Conservation (phyloP, 495 filamentous ascomycete species). For the Lepidopterella palustris region DNA sequence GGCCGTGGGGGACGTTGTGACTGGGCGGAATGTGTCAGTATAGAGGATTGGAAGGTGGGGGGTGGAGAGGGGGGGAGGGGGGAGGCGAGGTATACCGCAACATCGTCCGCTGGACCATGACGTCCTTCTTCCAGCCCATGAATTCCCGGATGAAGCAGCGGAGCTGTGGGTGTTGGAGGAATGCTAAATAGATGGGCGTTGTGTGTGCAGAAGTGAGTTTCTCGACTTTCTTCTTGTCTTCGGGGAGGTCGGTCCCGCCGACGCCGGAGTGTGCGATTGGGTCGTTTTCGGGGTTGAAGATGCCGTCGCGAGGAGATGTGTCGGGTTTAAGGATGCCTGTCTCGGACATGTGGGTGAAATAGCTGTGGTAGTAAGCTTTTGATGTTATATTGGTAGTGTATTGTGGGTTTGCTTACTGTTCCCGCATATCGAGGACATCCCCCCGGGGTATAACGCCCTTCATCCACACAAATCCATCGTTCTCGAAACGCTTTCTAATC, state of each 20-base stretch:
- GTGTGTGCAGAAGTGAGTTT: conserved; percentile 19
- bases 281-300: conserved; percentile 21
- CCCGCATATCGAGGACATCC: conserved; percentile 24
- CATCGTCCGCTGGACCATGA: conserved; percentile 24
- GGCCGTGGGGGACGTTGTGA: conserved; percentile 29
- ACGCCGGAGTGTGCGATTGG: conserved; percentile 25
- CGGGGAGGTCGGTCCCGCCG: conserved; percentile 21
- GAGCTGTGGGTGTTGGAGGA: conserved; percentile 22
- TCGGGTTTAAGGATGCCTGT: conserved; percentile 27
- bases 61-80: background rate
- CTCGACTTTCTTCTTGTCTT: conserved; percentile 2
- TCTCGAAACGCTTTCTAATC: conserved; percentile 14
- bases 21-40: conserved; percentile 1
- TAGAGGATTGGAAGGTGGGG: background rate
- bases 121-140: conserved; percentile 28
- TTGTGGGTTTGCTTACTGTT: conserved; percentile 10
- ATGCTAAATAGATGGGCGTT: conserved; percentile 15
- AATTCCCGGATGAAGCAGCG: conserved; percentile 21
- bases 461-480: conserved; percentile 27
- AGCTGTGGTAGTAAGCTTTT: background rate
- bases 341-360: conserved; percentile 18
- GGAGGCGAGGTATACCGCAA: conserved; percentile 4
- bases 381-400: background rate
- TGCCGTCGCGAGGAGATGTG: conserved; percentile 22
- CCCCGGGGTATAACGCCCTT: conserved; percentile 26